These are phyloP conservation scores for Datura wrightii DNA, from an alignment of 257 asterid species.

Conservation along the genomic window DNA sequence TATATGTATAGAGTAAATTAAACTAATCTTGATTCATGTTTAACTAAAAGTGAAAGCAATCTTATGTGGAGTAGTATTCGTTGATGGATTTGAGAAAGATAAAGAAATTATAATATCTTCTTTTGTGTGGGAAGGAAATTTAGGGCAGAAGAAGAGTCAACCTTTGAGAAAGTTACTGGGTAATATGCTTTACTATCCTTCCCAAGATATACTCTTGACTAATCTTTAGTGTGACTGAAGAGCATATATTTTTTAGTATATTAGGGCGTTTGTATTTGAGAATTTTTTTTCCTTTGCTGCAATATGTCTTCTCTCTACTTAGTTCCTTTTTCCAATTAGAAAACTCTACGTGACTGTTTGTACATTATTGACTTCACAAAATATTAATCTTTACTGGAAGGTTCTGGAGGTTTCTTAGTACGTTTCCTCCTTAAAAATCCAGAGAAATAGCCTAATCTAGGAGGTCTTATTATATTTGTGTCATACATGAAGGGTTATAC, in stretches of 20 bases:
- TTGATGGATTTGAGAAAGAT: conserved; percentile 5
- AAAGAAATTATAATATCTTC: conserved; percentile 2
- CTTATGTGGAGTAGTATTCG: conserved; percentile 4
- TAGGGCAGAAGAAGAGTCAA: neutral
- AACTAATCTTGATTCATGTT: neutral
- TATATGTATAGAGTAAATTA: neutral
- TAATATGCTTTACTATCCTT: neutral
- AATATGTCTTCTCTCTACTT: neutral
- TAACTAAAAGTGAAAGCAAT: neutral
- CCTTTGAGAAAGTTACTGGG: neutral
- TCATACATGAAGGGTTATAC: neutral
- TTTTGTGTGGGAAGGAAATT: neutral
- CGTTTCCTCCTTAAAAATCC: neutral
- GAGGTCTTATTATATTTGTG: neutral
- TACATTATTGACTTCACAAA: neutral
- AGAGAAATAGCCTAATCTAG: neutral
- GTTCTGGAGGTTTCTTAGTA: neutral
- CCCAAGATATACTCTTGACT: neutral
- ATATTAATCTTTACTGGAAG: neutral
- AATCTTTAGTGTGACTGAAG: conserved; percentile 4
- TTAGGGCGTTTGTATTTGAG: conserved; percentile 15
- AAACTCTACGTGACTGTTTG: neutral
- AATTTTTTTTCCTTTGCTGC: neutral
- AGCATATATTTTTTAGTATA: neutral
- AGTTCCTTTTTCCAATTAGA: conserved; percentile 19